Conservation (phyloP, 148 eudicot species). For the Vaccinium myrtillus region DNA sequence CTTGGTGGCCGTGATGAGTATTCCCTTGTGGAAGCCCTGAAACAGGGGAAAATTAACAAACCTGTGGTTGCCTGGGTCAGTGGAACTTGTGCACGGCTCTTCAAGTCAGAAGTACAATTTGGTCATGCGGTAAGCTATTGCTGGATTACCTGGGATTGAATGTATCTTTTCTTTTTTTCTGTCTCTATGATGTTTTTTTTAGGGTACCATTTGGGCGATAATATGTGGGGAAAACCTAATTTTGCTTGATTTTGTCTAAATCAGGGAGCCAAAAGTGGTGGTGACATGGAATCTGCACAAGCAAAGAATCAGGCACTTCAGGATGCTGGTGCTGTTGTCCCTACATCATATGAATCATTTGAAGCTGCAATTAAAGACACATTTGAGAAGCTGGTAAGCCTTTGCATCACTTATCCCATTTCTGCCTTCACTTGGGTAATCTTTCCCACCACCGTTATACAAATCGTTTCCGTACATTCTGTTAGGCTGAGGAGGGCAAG, state of each 20-base stretch:
- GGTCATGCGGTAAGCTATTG: constrained; percentile 85
- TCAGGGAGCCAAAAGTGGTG: constrained; percentile 99
- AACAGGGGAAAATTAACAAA: constrained; percentile 87
- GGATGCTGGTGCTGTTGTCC: constrained; percentile 93
- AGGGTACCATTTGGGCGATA: background rate
- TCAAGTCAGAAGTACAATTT: constrained; percentile 98
- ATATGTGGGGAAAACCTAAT: background rate
- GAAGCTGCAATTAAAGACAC: constrained; percentile 81
- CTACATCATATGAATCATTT: constrained; percentile 88
- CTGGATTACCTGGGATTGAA: background rate
- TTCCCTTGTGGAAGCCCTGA: constrained; percentile 95
- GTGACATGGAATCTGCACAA: constrained; percentile 97
- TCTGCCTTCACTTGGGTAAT: background rate
- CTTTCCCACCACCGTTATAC: constrained; percentile 2
- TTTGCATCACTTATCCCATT: background rate
- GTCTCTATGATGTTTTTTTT: background rate
- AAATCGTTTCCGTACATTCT: background rate
- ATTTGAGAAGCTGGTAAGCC: constrained; percentile 67
- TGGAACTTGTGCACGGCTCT: constrained; percentile 96
- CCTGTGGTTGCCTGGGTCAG: constrained; percentile 99
- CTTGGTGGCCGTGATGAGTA: constrained; percentile 98
- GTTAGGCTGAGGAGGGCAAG: constrained; percentile 70
- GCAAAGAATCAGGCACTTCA: constrained; percentile 90
- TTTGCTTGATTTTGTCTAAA: constrained; percentile 14
- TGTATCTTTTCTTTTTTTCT: background rate